phyloP scores from a whole-genome alignment of 495 filamentous ascomycete species.

The Daldinia grandis region DNA sequence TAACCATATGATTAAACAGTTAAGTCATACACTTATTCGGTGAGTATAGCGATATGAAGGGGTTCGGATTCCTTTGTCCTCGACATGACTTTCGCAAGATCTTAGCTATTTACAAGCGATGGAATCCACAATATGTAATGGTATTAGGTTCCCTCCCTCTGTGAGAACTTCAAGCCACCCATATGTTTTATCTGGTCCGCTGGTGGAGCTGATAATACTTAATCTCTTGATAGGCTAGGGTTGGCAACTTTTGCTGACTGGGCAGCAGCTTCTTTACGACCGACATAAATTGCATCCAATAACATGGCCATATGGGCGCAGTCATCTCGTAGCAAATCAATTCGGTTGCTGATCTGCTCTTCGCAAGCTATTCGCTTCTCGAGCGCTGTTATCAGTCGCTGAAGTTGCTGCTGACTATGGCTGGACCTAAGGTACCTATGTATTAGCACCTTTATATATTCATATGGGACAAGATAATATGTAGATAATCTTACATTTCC shows the following conservation, averaged over 20 bases:
- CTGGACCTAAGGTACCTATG: slow-evolving; percentile 13
- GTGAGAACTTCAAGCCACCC: neutral
- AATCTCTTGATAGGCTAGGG: neutral
- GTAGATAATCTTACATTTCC: slow-evolving; percentile 21
- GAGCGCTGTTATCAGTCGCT: slow-evolving; percentile 16
- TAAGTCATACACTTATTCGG: too few species aligned
- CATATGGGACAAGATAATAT: neutral
- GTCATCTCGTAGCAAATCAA: slow-evolving; percentile 30
- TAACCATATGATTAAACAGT: too few species aligned
- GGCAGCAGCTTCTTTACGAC: slow-evolving; percentile 31
- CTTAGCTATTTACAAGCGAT: neutral
- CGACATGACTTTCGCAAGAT: neutral
- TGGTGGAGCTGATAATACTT: neutral
- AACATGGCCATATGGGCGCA: slow-evolving; percentile 36
- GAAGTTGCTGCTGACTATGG: slow-evolving; percentile 18
- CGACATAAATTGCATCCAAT: slow-evolving; percentile 31
- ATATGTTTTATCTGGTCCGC: neutral
- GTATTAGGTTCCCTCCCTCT: neutral
- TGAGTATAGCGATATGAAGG: neutral
- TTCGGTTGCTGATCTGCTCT: slow-evolving; percentile 25
- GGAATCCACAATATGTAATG: neutral
- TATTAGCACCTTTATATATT: neutral
- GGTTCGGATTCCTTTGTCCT: neutral
- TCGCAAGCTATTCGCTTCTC: slow-evolving; percentile 30
- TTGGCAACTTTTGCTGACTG: slow-evolving; percentile 8